Evolutionary conservation across 75 land plant species (phyloP), one percentile per base, ranked within the genome.

Genomic region (Ceratopteris richardii): DNA sequence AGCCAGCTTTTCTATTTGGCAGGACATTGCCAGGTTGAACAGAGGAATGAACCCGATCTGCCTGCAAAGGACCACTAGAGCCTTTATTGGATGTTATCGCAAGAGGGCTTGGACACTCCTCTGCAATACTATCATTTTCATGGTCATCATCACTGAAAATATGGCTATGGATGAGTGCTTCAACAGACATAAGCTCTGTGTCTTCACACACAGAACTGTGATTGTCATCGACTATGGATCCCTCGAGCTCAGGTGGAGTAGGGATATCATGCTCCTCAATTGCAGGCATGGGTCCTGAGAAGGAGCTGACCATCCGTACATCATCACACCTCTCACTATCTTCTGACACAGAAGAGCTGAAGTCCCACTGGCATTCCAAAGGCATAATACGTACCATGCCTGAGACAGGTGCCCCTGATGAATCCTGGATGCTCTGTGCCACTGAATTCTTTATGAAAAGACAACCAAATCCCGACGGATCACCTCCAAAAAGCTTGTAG

Each of bases 381-480:
- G 93, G 88, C 30, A 63, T 54, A 30, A 87, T 78, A 60, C 69
- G 74, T 75, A 88, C 93, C 75, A 88, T 76, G 53, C 93, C 93
- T 12, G 79, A 66, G 14, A 83, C 80, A 12, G 84, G 64, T 40
- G 43, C 43, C 18, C 84, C 87, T 43, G 63, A 58, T 36, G 82
- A 69, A 61, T 54, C 74, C 57, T 81, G 84, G 41, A 88, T 66
- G 69, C 82, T 76, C 19, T 55, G 75, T 75, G 85, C 82, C 23
- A 81, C 82, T 9, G 88, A 84, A 48, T 88, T 85, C 64, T 88
- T 88, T 46, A 88, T 85, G 1, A 88, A 58, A 0, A 88, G 81
- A 44, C 94, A 88, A 25, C 94, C 94, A 65, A 88, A 88, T 16
- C 94, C 94, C 44, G 90, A 86, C 31, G 94, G 89, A 48, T 88